Evolutionary conservation across 2,329 filamentous ascomycete species (phyloP), one percentile per base, ranked within the genome.

Genomic region (Verticillium albo-atrum): DNA sequence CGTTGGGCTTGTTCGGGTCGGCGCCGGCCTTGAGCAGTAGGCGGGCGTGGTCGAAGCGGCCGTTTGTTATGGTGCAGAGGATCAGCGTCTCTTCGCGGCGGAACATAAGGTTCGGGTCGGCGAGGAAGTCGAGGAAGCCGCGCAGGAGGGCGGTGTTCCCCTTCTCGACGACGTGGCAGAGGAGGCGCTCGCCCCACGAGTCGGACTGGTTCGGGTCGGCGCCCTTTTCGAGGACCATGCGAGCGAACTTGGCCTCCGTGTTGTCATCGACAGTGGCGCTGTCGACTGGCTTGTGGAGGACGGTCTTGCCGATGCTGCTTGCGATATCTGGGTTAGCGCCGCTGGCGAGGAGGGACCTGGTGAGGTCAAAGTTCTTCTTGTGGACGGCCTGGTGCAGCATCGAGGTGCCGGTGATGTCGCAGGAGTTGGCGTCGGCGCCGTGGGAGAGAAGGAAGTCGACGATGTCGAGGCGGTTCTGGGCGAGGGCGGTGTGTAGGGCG

Each of bases 381-480:
- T 61, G 55, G 3, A 77, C 62, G 0, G 73, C 68, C 25, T 73
- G 70, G 3, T 70, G 68, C 6, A 77, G 64, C 10, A 77, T 68
- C 2, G 70, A 68, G 0, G 65, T 58, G 12, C 75, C 76, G 0
- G 65, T 68, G 3, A 70, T 50, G 2, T 68, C 70, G 15, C 66
- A 68, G 1, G 64, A 63, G 25, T 72, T 68, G 6, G 68, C 63
- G 25, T 73, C 68, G 3, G 72, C 74, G 1, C 76, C 75, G 15
- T 67, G 66, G 6, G 69, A 65, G 1, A 78, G 64, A 2, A 78
- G 69, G 1, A 73, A 59, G 3, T 69, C 64, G 20, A 70, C 64
- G 61, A 77, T 69, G 20, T 72, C 68, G 10, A 68, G 66, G 20
- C 67, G 61, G 59, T 67, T 67, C 54, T 66, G 62, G 58, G 66